Evolutionary conservation across 768 basidiomycete species (phyloP).

Genomic region (Pholiota microspora): DNA sequence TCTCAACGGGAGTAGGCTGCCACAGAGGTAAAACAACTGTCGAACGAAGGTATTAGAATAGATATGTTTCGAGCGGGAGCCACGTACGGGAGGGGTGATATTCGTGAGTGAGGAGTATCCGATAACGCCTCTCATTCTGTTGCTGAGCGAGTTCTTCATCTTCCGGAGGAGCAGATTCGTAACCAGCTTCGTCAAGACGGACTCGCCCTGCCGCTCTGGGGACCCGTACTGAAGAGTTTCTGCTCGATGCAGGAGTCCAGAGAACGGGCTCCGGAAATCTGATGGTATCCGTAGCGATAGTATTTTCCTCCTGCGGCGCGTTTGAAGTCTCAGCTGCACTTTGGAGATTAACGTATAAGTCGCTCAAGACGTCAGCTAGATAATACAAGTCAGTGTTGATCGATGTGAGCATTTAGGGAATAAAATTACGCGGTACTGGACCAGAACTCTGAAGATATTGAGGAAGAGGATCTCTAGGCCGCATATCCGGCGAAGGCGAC

Average conservation of each 20-base stretch:
- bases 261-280: conserved; percentile 37
- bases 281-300: conserved; percentile 27
- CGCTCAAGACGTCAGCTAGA: conserved; percentile 12
- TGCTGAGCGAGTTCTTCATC: conserved; percentile 40
- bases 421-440: conserved; percentile 16
- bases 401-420: no score
- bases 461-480: conserved; percentile 19
- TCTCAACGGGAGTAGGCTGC: conserved; percentile 57
- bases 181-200: conserved; percentile 24
- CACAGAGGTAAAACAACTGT: conserved; percentile 58
- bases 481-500: conserved; percentile 33
- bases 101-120: conserved; percentile 61
- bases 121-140: conserved; percentile 65
- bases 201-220: conserved; percentile 12
- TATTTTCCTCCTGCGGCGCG: conserved; percentile 29
- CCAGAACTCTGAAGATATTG: conserved; percentile 18
- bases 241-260: conserved; percentile 30
- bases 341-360: not conserved
- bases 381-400: no score
- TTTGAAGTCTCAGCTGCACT: not conserved
- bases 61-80: not conserved
- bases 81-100: conserved; percentile 69
- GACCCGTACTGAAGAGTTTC: conserved; percentile 20
- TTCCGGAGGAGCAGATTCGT: conserved; percentile 41
- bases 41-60: conserved; percentile 4